Base-by-base conservation (phyloP, 2,329 filamentous ascomycete species). In the Pezicula carpinea region DNA sequence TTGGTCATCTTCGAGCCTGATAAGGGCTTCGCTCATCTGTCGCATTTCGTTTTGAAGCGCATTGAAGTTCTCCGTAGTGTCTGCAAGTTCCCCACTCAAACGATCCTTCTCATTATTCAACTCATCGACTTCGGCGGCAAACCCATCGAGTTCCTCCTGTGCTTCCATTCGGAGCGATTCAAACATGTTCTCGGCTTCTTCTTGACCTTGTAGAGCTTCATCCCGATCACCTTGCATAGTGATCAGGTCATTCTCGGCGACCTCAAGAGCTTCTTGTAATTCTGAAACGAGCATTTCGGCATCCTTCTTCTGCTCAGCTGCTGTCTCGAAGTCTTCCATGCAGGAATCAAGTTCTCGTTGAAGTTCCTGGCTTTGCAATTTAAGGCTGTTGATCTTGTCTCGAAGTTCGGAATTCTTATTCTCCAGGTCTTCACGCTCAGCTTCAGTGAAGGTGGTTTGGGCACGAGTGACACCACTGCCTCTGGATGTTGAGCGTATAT, bases 1-100 rank as follows among this genome's bases (percentile, higher is more conserved):
- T 45, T 92, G 87, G 57, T 95, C 90, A 64, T 97, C 91, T 64
- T 97, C 93, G 0, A 99, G 76, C 38, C 88, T 78, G 26, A 96
- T 78, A 5, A 97, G 77, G 18, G 86, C 86, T 57, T 96, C 89
- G 59, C 87, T 95, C 67, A 96, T 85, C 57, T 85, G 85, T 53
- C 91, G 87, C 84, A 99, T 93, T 72, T 97, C 93, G 49, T 86
- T 83, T 62, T 97, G 92, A 44, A 99, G 71, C n/a, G 89, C 87
- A 54, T 85, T 83, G 66, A 96, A 92, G 63, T 93, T 95, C 61
- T 97, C 91, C 11, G 83, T 83, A 44, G 85, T 81, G 53, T 88
- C 85, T 51, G 81, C 79, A 13, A 96, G 70, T 34, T 93, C 88
- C 13, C 79, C 74, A 48, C 85, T 79, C 21, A 93, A 69, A 13